These are phyloP conservation scores for Teratosphaeria destructans DNA, from an alignment of 2,329 filamentous ascomycete species.

Conservation along the genomic window DNA sequence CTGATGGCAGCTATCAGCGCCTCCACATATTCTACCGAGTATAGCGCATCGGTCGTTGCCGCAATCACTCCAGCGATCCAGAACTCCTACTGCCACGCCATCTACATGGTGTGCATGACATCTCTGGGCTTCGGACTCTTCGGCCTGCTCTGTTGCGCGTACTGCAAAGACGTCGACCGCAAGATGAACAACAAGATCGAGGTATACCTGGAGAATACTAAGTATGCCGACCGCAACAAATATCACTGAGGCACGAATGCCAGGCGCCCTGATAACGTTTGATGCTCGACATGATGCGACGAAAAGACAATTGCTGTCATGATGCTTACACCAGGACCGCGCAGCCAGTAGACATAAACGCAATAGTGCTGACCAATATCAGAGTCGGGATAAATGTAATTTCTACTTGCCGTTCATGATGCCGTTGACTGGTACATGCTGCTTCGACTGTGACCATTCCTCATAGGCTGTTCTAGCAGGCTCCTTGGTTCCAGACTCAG, in stretches of 20 bases:
- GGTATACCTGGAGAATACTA: slow-evolving; percentile 18
- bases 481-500: neutral
- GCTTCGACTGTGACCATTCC: neutral
- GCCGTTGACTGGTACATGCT: neutral
- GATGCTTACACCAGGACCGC: neutral
- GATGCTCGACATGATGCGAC: neutral
- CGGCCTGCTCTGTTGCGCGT: slow-evolving; percentile 11
- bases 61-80: neutral
- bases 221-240: slow-evolving; percentile 13
- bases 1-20: neutral
- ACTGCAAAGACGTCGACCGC: slow-evolving; percentile 13
- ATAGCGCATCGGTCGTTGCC: neutral
- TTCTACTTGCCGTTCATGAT: neutral
- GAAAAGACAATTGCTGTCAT: neutral
- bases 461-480: neutral
- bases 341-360: neutral
- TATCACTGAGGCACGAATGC: slow-evolving; percentile 3
- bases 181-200: slow-evolving; percentile 22
- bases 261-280: neutral
- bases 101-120: slow-evolving; percentile 11
- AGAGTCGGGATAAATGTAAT: neutral
- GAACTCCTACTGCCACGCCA: slow-evolving; percentile 1
- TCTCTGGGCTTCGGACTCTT: slow-evolving; percentile 13
- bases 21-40: neutral
- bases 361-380: neutral